Evolutionary conservation across 139 green algal genomes (phyloP), one percentile per base, ranked within the genome.

Genomic region (Chlamydomonas applanata): DNA sequence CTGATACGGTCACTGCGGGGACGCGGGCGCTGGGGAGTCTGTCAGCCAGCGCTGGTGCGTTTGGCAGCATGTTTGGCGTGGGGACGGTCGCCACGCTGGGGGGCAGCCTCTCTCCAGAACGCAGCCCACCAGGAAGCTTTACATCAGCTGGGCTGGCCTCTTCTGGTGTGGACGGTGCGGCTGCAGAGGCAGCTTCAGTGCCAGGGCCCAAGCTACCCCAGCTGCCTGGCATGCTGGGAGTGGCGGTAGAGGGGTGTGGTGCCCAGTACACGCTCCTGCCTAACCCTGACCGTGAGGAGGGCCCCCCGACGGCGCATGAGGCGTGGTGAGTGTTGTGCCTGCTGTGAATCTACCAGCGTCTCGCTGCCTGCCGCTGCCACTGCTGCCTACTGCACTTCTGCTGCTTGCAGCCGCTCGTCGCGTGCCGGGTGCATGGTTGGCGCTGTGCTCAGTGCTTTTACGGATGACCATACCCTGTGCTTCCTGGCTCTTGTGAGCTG

Each of bases 191-290:
- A 20, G 29, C 4, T 40, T 13, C 7, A 49, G 7, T 11, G 7
- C 40, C 11, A 36, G 61, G 61, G 27, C 61, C 61, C 29, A 44
- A 69, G 69, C 22, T 74, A 49, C 69, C 69, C 5, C 27, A 74
- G 69, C 30, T 53, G 5, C 44, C 44, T 4, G 69, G 69, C 2
- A 27, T 74, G 52, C 2, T 52, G 32, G 69, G 69, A 17, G 49
- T 74, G 25, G 11, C 63, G 4, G 69, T 74, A 2, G 19, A 52
- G 30, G 52, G 33, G 14, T 69, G 62, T 32, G 62, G 62, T 30
- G 34, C 62, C 2, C 4, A 29, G 62, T 52, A 53, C 9, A 3
- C 52, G 34, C 5, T 25, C 11, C 32, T 69, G 62, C 3, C 11
- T 11, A 69, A 69, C 62, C 20, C 33, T 24, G 62, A 69, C 34